Evolutionary conservation across 768 basidiomycete genomes (phyloP), one percentile per base, ranked within the genome.

Genomic region (Naganishia vaughanmartiniae): DNA sequence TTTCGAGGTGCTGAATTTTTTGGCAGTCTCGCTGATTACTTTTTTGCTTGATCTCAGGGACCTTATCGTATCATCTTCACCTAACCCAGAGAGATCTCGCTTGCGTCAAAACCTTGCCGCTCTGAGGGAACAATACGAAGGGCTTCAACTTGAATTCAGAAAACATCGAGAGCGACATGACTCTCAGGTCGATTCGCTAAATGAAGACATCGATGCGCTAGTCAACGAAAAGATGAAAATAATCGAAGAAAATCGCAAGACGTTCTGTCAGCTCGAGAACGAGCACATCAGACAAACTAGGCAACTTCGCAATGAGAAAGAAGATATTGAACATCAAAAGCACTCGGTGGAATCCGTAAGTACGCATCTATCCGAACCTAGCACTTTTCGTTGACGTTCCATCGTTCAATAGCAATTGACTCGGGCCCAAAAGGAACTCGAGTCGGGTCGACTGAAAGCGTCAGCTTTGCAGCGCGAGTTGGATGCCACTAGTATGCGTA

Each of bases 181-280:
- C 2, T 11, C 36, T 19, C 24, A 63, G 33, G 28, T 63, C 1
- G n/a, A 28, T 5, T n/a, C 60, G 24, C 21, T 63, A 24, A 63
- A 45, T 42, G 24, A 45, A 26, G 60, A 63, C 36, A 63, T 63
- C 21, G 60, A 63, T 24, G 17, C 26, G 36, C 30, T 63, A 17
- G 60, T 63, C 9, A 45, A 26, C 15, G 60, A 63, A n/a, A 63
- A 45, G 28, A 63, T 63, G 60, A 42, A 42, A 21, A 42, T 42
- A n/a, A 63, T 42, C 36, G 60, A 63, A 28, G 24, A 63, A 11
- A 63, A 63, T 34, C 60, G 60, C 24, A 63, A 63, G 42, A 63
- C 36, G 1, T 26, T 63, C 39, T 26, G 10, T 30, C 6, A 63
- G 4, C 60, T 63, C n/a, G 60, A 63, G 60, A 42, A 63, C 14